These are phyloP conservation scores for Daldinia bambusicola DNA, from an alignment of 495 filamentous ascomycete species.

Conservation along the genomic window DNA sequence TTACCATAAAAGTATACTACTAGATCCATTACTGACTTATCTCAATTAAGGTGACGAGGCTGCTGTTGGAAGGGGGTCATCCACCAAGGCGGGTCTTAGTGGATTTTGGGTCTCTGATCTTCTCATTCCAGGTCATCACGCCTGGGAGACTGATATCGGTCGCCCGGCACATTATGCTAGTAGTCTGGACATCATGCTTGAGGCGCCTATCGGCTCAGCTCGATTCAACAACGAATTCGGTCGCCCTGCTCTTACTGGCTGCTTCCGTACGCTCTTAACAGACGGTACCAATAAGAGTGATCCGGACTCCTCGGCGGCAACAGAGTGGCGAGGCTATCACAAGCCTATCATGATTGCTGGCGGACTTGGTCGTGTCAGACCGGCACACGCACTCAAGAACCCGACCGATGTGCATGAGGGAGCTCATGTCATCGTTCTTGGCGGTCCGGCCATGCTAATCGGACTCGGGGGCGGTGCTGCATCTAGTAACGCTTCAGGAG, in stretches of 20 bases:
- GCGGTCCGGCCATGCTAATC: constrained; percentile 97
- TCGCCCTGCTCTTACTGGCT: constrained; percentile 86
- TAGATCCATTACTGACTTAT: constrained; percentile 8
- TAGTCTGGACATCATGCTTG: constrained; percentile 94
- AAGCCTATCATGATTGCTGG: constrained; percentile 99
- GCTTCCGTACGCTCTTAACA: constrained; percentile 87
- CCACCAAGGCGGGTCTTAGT: constrained; percentile 89
- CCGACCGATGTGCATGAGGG: constrained; percentile 79
- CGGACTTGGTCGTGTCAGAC: constrained; percentile 94
- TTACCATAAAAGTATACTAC: background rate
- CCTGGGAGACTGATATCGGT: constrained; percentile 92
- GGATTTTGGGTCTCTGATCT: constrained; percentile 96
- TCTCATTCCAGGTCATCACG: constrained; percentile 79
- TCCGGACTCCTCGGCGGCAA: constrained; percentile 52
- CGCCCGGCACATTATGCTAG: constrained; percentile 92
- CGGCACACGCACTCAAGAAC: constrained; percentile 88
- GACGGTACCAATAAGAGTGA: constrained; percentile 68
- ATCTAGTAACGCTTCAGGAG: constrained; percentile 87
- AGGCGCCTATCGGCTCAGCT: constrained; percentile 93
- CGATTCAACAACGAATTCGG: constrained; percentile 99
- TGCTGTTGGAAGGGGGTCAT: constrained; percentile 90
- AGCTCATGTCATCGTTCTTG: constrained; percentile 88
- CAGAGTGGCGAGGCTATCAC: constrained; percentile 89
- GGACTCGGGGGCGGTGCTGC: constrained; percentile 95
- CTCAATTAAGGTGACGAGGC: constrained; percentile 73